These are phyloP conservation scores for Candida xiaguanensis DNA, from an alignment of 805 yeast genomes.

Conservation along the genomic window DNA sequence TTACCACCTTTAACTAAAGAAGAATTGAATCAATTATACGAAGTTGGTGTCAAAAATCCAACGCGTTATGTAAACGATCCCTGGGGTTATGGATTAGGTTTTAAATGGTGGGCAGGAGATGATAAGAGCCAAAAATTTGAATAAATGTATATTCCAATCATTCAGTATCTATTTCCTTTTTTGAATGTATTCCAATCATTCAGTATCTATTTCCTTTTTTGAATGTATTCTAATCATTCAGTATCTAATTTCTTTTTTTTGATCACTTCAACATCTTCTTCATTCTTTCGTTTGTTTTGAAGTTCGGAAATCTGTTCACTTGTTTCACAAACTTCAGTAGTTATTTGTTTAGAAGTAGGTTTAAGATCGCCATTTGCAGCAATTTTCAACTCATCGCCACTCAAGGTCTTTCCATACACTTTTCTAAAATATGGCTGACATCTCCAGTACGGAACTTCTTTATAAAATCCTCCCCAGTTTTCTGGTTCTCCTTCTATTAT, in stretches of 20 bases:
- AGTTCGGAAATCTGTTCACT: not conserved
- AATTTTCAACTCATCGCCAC: slow-evolving; percentile 32
- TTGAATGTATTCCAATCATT: no score
- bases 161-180: no score
- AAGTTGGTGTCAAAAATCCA: slow-evolving; percentile 35
- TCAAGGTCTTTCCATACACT: slow-evolving; percentile 67
- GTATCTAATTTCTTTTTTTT: not conserved
- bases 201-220: no score
- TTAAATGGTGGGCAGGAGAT: slow-evolving; percentile 36
- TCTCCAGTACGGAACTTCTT: slow-evolving; percentile 88
- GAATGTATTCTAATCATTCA: not conserved
- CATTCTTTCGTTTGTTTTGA: not conserved
- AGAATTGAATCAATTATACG: slow-evolving; percentile 31
- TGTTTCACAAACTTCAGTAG: slow-evolving; percentile 17
- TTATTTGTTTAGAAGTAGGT: slow-evolving; percentile 19
- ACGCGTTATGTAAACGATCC: slow-evolving; percentile 28
- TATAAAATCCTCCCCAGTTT: slow-evolving; percentile 79
- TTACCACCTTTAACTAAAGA: slow-evolving; percentile 33
- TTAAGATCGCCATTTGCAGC: slow-evolving; percentile 21
- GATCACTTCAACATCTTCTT: not conserved
- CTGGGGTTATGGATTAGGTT: slow-evolving; percentile 37
- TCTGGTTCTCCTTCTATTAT: slow-evolving; percentile 52
- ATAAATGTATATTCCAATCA: no score
- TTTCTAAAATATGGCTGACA: slow-evolving; percentile 93
- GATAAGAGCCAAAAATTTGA: slow-evolving; percentile 26